These are phyloP conservation scores for Calonectria pseudoturangicola DNA, from an alignment of 2,329 filamentous ascomycete species.

Conservation along the genomic window DNA sequence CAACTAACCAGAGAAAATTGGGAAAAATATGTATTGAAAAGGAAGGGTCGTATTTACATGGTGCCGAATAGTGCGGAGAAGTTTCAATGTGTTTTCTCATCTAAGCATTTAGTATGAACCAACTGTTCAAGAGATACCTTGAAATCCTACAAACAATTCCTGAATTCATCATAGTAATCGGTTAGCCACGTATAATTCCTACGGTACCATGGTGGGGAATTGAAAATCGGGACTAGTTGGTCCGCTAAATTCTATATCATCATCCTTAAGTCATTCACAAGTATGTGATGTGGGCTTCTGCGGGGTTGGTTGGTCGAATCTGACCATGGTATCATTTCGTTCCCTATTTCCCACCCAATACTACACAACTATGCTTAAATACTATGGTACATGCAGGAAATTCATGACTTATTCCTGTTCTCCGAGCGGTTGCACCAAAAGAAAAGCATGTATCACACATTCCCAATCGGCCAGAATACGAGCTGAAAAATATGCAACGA, in stretches of 20 bases:
- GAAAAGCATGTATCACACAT: constrained; percentile 1
- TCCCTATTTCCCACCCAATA: background rate
- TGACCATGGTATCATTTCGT: background rate
- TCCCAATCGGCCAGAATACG: background rate
- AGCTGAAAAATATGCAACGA: constrained; percentile 20
- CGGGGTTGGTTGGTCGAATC: background rate
- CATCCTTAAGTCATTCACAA: background rate
- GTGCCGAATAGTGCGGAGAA: too few relatives aligned
- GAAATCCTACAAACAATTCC: background rate
- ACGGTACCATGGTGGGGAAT: background rate
- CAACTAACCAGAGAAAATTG: too few relatives aligned
- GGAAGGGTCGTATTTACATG: too few relatives aligned
- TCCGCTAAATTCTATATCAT: background rate
- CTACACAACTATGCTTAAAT: background rate
- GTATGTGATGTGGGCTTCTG: too few relatives aligned
- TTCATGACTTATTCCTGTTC: background rate
- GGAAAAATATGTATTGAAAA: too few relatives aligned
- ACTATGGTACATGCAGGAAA: background rate
- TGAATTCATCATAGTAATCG: background rate
- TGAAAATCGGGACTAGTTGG: too few relatives aligned
- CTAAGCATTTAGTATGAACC: too few relatives aligned
- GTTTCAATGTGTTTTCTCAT: too few relatives aligned
- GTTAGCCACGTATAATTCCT: background rate
- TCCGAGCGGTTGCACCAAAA: background rate
- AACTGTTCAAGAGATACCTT: background rate